phyloP scores from a whole-genome alignment of 495 filamentous ascomycete species.

The Aspergillus nanangensis region DNA sequence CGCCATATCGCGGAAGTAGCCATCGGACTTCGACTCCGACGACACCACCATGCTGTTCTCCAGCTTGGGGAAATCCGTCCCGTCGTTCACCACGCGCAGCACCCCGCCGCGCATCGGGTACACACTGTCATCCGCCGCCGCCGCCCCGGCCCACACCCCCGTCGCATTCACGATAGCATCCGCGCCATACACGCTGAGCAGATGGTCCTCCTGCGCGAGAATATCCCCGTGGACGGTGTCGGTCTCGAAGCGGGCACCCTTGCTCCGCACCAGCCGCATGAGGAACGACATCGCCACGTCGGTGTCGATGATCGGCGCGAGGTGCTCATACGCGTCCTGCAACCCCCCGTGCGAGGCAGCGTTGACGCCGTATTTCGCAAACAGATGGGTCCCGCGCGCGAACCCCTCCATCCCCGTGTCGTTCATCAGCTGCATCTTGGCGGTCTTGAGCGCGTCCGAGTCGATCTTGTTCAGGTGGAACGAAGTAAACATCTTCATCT shows the following conservation, averaged over 20 bases:
- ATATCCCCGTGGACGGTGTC: conserved; percentile 36
- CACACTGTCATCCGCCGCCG: conserved; percentile 32
- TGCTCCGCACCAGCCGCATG: conserved; percentile 36
- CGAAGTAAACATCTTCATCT: conserved; percentile 35
- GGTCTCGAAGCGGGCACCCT: conserved; percentile 40
- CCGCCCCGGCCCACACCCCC: conserved; percentile 30
- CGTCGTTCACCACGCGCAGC: conserved; percentile 48
- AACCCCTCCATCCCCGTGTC: conserved; percentile 31
- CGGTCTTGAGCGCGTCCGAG: conserved; percentile 22
- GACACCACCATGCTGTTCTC: conserved; percentile 36
- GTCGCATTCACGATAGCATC: conserved; percentile 47
- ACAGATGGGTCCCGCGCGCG: conserved; percentile 28
- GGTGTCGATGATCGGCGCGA: conserved; percentile 48
- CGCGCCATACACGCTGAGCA: conserved; percentile 30
- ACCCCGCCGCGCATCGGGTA: conserved; percentile 45
- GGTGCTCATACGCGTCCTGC: conserved; percentile 44
- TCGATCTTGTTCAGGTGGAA: conserved; percentile 35
- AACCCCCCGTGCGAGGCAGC: conserved; percentile 33
- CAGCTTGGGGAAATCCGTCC: conserved; percentile 42
- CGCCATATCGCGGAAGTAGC: conserved; percentile 34
- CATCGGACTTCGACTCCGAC: conserved; percentile 24
- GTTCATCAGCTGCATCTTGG: conserved; percentile 24
- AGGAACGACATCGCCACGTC: conserved; percentile 44
- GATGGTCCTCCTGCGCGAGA: conserved; percentile 29
- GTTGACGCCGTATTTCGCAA: conserved; percentile 31